These are phyloP conservation scores for Blastocladiella emersonii DNA, from an alignment of 371 early-diverging fungal genomes.

Conservation along the genomic window DNA sequence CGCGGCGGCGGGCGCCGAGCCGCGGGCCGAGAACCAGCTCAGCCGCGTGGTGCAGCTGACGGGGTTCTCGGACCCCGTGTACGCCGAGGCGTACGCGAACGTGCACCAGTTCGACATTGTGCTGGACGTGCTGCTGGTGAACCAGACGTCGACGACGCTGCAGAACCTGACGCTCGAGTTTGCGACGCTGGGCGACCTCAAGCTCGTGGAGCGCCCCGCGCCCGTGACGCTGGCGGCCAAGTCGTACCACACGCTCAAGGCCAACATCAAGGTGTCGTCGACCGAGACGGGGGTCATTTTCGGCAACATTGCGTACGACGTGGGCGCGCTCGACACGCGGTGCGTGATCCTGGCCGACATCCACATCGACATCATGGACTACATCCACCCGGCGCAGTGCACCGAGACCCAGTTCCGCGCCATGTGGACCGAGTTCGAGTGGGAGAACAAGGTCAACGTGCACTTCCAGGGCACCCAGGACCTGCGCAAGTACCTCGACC, in stretches of 20 bases:
- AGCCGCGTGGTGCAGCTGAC: slow-evolving; percentile 91
- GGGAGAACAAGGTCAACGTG: slow-evolving; percentile 98
- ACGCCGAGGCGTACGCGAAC: slow-evolving; percentile 94
- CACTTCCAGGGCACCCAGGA: slow-evolving; percentile 17
- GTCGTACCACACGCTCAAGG: slow-evolving; percentile 85
- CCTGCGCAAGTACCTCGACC: slow-evolving; percentile 64
- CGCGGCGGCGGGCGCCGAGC: slow-evolving; percentile 51
- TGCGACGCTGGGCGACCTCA: slow-evolving; percentile 90
- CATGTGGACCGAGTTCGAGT: slow-evolving; percentile 98
- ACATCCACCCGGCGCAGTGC: slow-evolving; percentile 85
- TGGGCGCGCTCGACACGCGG: slow-evolving; percentile 63
- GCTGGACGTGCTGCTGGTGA: slow-evolving; percentile 93
- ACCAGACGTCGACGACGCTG: slow-evolving; percentile 91
- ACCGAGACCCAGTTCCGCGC: slow-evolving; percentile 82
- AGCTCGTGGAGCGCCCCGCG: slow-evolving; percentile 87
- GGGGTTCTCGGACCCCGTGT: slow-evolving; percentile 93
- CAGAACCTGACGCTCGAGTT: slow-evolving; percentile 96
- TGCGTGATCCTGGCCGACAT: slow-evolving; percentile 90
- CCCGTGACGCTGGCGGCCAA: slow-evolving; percentile 82
- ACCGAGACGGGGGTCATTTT: slow-evolving; percentile 96
- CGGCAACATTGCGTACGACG: slow-evolving; percentile 93
- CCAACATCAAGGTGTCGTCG: slow-evolving; percentile 93
- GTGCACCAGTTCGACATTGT: slow-evolving; percentile 95
- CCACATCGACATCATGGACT: slow-evolving; percentile 97
- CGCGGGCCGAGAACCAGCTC: slow-evolving; percentile 33